A percentile compares a stretch with the other conserved stretches of the same genome.
phyloP scores from a whole-genome alignment of 2,329 filamentous ascomycete genomes.

The Endothia cerciana region DNA sequence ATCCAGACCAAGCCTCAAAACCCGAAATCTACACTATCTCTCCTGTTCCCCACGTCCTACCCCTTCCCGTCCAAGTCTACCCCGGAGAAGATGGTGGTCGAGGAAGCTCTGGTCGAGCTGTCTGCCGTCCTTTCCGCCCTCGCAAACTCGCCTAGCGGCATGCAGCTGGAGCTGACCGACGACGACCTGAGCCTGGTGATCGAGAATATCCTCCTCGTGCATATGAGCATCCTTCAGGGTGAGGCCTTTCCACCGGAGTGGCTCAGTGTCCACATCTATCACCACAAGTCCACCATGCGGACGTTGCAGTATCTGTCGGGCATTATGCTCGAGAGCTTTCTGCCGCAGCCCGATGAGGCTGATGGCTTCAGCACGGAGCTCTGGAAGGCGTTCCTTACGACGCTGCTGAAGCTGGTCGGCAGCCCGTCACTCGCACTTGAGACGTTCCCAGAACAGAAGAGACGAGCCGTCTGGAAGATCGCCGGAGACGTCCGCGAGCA shows the following conservation, averaged over 20 bases:
- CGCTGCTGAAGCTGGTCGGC: slow-evolving; percentile 84
- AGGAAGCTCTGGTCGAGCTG: slow-evolving; percentile 87
- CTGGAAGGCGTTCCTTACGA: slow-evolving; percentile 93
- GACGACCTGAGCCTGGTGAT: slow-evolving; percentile 76
- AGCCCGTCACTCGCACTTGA: slow-evolving; percentile 89
- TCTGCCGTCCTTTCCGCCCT: slow-evolving; percentile 85
- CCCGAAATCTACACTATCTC: slow-evolving; percentile 71
- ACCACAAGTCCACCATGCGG: slow-evolving; percentile 87
- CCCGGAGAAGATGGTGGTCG: slow-evolving; percentile 65
- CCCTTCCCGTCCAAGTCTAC: slow-evolving; percentile 81
- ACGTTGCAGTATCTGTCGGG: slow-evolving; percentile 81
- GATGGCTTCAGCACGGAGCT: slow-evolving; percentile 91
- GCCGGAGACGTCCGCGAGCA: slow-evolving; percentile 93
- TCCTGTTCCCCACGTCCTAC: slow-evolving; percentile 88
- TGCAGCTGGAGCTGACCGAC: slow-evolving; percentile 75
- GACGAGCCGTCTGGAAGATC: slow-evolving; percentile 97
- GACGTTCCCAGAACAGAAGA: slow-evolving; percentile 95
- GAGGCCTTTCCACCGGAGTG: slow-evolving; percentile 88
- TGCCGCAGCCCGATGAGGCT: slow-evolving; percentile 88
- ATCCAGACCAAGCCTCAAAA: slow-evolving; percentile 63
- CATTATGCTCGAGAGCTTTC: slow-evolving; percentile 79
- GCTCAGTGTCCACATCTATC: slow-evolving; percentile 92
- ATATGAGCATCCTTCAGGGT: slow-evolving; percentile 86
- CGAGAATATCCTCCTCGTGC: slow-evolving; percentile 78
- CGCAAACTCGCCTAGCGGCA: slow-evolving; percentile 72